Conservation (phyloP, 495 filamentous ascomycete species). For the Parmelia sp. region DNA sequence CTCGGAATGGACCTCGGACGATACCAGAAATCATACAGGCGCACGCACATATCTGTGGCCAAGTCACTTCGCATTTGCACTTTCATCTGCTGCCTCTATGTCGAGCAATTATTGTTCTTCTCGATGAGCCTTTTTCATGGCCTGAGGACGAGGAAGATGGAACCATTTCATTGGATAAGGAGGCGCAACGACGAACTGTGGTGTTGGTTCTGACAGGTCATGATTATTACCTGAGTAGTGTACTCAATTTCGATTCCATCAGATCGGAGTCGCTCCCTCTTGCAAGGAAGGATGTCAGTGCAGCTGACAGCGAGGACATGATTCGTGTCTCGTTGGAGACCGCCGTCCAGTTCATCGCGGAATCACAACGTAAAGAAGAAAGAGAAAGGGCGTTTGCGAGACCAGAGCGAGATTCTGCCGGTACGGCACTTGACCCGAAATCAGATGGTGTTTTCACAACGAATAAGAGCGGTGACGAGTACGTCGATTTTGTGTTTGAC, state of each 20-base stretch:
- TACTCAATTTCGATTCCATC: background rate
- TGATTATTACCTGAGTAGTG: background rate
- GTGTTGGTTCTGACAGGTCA: background rate
- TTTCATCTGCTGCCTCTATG: background rate
- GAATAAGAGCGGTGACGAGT: background rate
- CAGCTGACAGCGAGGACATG: background rate
- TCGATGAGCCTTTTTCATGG: background rate
- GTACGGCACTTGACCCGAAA: background rate
- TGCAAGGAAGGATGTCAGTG: background rate
- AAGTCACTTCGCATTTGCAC: background rate
- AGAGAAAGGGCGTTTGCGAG: background rate
- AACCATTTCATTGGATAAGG: background rate
- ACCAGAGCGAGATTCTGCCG: background rate
- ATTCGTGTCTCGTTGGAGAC: background rate
- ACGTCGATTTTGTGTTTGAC: background rate
- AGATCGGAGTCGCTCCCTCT: background rate
- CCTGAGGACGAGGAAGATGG: background rate
- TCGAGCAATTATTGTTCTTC: slow-evolving; percentile 3
- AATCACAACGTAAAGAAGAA: background rate
- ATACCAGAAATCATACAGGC: background rate
- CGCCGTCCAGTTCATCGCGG: background rate
- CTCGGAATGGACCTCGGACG: background rate
- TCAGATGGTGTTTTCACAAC: background rate
- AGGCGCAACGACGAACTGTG: background rate
- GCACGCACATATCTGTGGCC: background rate